These are phyloP conservation scores for Pseudopyricularia cyperi DNA, from an alignment of 2,329 filamentous ascomycete genomes.

Conservation along the genomic window DNA sequence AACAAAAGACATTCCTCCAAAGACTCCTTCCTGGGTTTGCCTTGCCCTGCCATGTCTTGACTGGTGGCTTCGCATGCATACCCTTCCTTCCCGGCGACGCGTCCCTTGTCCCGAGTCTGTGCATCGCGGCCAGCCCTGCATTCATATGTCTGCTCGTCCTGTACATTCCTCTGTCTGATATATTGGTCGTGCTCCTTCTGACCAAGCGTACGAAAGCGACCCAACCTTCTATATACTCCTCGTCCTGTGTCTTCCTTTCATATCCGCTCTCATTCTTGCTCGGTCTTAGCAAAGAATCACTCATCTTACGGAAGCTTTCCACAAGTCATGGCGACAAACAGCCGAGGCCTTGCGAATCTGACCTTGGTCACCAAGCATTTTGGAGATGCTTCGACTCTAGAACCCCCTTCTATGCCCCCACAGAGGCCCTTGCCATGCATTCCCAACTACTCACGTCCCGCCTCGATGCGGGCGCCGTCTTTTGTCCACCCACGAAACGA, in stretches of 20 bases:
- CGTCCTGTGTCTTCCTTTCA: not conserved
- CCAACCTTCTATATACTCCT: not conserved
- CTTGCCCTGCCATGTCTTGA: not conserved
- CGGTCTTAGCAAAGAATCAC: not conserved
- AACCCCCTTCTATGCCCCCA: not conserved
- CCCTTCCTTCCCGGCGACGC: not conserved
- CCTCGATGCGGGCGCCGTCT: not conserved
- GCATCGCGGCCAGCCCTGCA: not conserved
- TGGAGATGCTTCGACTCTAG: not conserved
- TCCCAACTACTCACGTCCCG: conserved; percentile 1
- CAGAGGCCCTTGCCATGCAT: not conserved
- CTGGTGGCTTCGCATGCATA: not conserved
- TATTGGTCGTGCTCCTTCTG: not conserved
- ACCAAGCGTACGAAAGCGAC: not conserved
- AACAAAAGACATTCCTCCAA: not conserved
- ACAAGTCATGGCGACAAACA: not conserved
- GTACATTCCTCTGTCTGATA: conserved; percentile 1
- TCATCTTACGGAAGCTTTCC: not conserved
- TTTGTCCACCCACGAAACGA: not conserved
- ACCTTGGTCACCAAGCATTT: conserved; percentile 2
- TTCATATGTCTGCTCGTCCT: not conserved
- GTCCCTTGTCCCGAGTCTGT: not conserved
- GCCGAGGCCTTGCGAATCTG: conserved; percentile 1
- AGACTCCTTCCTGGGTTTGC: not conserved
- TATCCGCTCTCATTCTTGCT: not conserved